Conservation (phyloP, 805 yeast species). For the Kuraishia piskuri region DNA sequence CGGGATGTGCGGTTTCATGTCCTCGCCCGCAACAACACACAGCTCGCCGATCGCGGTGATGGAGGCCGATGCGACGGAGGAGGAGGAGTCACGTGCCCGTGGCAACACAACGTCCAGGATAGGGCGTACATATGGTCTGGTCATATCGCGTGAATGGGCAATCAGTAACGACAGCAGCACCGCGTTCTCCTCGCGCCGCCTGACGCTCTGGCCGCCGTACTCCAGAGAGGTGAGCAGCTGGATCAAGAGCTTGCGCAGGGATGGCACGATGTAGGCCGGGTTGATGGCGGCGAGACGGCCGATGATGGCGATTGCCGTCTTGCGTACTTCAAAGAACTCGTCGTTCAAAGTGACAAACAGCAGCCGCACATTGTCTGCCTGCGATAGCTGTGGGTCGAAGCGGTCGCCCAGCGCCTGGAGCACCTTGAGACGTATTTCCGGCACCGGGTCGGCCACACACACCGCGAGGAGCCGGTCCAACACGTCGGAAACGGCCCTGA, state of each 20-base stretch:
- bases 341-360: slow-evolving; percentile 87
- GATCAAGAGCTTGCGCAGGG: slow-evolving; percentile 75
- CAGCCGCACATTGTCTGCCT: slow-evolving; percentile 81
- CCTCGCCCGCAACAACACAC: slow-evolving; percentile 83
- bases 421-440: slow-evolving; percentile 80
- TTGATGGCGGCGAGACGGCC: slow-evolving; percentile 82
- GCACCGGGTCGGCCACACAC: slow-evolving; percentile 80
- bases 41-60: slow-evolving; percentile 85
- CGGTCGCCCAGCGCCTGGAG: slow-evolving; percentile 60
- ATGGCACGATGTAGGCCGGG: slow-evolving; percentile 95
- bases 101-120: slow-evolving; percentile 80
- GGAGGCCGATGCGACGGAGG: slow-evolving; percentile 82
- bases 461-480: slow-evolving; percentile 71
- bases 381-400: slow-evolving; percentile 89
- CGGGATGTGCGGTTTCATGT: slow-evolving; percentile 60
- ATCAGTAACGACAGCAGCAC: slow-evolving; percentile 65
- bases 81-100: slow-evolving; percentile 59
- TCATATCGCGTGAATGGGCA: slow-evolving; percentile 69
- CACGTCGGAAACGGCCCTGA: slow-evolving; percentile 78
- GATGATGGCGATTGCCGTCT: slow-evolving; percentile 66
- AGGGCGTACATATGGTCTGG: slow-evolving; percentile 86
- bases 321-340: slow-evolving; percentile 76
- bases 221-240: slow-evolving; percentile 82
- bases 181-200: slow-evolving; percentile 84
- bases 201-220: slow-evolving; percentile 60